Percentiles rank a stretch among this genome's conserved stretches.
Conservation (phyloP, 2,329 filamentous ascomycete species). For the Verticillium tricorpus region DNA sequence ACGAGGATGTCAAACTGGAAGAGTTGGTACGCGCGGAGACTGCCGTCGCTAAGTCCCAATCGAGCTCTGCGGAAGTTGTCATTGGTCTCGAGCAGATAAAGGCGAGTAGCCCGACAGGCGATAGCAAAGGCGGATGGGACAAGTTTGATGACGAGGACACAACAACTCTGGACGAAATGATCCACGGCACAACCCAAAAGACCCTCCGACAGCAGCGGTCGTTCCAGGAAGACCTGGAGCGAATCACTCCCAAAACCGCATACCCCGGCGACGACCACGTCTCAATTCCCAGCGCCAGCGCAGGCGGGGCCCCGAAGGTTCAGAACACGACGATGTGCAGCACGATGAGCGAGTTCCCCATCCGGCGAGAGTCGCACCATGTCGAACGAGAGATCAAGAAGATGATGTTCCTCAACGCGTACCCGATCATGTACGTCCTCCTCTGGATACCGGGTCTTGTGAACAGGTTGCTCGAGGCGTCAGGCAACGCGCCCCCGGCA, state of each 20-base stretch:
- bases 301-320: neutral
- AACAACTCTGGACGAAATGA: slow-evolving; percentile 1
- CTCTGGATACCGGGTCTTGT: slow-evolving; percentile 33
- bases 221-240: neutral
- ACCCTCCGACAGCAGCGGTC: neutral
- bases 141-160: neutral
- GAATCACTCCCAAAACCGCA: neutral
- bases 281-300: neutral
- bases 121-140: neutral
- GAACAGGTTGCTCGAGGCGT: slow-evolving; percentile 26
- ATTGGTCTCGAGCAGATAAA: neutral
- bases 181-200: neutral
- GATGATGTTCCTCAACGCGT: slow-evolving; percentile 31
- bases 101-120: neutral
- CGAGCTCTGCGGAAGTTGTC: neutral
- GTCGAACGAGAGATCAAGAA: slow-evolving; percentile 21
- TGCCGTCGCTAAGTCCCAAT: neutral
- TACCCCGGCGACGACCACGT: neutral
- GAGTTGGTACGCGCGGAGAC: neutral
- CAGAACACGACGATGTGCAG: slow-evolving; percentile 1
- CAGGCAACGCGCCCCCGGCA: slow-evolving; percentile 13
- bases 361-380: slow-evolving; percentile 13
- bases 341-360: slow-evolving; percentile 14
- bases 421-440: slow-evolving; percentile 30
- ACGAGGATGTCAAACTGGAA: neutral